These are phyloP conservation scores for Tulasnella sp. DNA, from an alignment of 768 basidiomycete genomes.

Conservation along the genomic window DNA sequence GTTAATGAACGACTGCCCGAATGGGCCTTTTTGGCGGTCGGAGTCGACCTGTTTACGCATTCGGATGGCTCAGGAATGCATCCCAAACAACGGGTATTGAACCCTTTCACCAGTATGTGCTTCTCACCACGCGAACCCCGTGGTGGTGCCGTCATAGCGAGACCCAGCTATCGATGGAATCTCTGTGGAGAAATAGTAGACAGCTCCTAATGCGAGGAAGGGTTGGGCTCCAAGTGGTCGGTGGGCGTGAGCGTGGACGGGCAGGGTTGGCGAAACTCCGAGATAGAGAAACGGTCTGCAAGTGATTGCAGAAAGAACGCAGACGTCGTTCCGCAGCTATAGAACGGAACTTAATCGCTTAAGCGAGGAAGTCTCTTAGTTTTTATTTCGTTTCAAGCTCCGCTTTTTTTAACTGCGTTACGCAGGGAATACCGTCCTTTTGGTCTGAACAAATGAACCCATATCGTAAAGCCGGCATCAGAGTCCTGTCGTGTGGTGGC, in stretches of 20 bases:
- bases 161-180: neutral
- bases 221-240: neutral
- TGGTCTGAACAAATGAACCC: neutral
- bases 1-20: too few species aligned
- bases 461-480: neutral
- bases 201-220: neutral
- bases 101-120: neutral
- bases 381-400: slow-evolving; percentile 2
- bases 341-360: neutral
- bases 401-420: neutral
- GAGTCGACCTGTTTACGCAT: neutral
- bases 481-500: neutral
- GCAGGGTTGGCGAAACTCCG: slow-evolving; percentile 4
- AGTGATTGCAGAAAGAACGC: neutral
- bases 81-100: neutral
- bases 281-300: neutral
- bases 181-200: neutral
- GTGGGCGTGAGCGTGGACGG: neutral
- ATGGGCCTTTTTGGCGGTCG: too few species aligned
- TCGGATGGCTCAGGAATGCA: neutral
- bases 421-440: neutral
- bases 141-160: neutral
- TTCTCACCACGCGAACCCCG: neutral
- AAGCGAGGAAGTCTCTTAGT: neutral
- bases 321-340: neutral